Percentiles rank a stretch among this genome's conserved stretches.
Evolutionary conservation across 2,329 filamentous ascomycete genomes (phyloP).

Genomic region (Periconia digitata): DNA sequence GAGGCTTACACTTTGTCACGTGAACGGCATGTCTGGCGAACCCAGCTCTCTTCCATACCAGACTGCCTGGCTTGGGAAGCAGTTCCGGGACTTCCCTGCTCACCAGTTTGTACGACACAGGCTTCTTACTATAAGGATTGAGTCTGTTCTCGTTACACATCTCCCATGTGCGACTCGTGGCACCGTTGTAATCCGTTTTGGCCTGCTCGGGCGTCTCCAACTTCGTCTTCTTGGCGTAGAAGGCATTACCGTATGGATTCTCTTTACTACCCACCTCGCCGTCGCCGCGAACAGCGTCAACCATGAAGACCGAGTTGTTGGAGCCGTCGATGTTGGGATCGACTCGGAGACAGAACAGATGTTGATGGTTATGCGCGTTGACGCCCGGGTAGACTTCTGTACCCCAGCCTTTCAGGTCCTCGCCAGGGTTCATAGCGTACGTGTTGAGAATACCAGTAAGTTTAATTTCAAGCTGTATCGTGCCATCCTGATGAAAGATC

Average conservation of each 20-base stretch:
- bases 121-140: conserved; percentile 85
- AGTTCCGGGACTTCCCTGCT: conserved; percentile 79
- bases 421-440: conserved; percentile 75
- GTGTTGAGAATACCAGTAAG: conserved; percentile 93
- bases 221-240: conserved; percentile 82
- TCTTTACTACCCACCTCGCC: conserved; percentile 77
- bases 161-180: conserved; percentile 83
- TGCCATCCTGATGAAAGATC: conserved; percentile 91
- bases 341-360: conserved; percentile 87
- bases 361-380: conserved; percentile 95
- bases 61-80: conserved; percentile 74
- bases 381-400: conserved; percentile 89
- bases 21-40: conserved; percentile 87
- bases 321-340: conserved; percentile 86
- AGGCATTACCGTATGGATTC: conserved; percentile 89
- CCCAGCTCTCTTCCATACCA: conserved; percentile 88
- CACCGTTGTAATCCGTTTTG: conserved; percentile 78
- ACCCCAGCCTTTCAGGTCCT: conserved; percentile 84
- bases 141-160: conserved; percentile 81
- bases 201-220: conserved; percentile 69
- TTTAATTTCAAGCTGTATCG: conserved; percentile 86
- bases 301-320: conserved; percentile 81
- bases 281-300: conserved; percentile 70
- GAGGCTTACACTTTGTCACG: conserved; percentile 79
- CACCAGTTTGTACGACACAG: conserved; percentile 84